A percentile compares a stretch with the other conserved stretches of the same genome.
Evolutionary conservation across 805 yeast genomes (phyloP).

Genomic region (Metschnikowia similis): DNA sequence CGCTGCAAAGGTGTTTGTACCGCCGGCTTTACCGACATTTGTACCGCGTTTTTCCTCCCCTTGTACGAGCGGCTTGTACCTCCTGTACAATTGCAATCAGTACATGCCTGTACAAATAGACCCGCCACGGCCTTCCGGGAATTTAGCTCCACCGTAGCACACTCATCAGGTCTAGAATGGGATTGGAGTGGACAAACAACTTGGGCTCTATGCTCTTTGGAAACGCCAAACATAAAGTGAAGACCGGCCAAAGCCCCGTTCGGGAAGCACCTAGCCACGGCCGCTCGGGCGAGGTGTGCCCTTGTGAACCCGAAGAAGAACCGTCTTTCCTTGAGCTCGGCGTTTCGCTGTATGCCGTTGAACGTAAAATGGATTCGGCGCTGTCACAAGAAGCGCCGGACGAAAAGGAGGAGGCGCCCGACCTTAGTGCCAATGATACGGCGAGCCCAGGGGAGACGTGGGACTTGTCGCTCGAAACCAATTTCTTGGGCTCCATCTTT

Average conservation of each 20-base stretch:
- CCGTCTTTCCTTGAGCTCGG: constrained; percentile 2
- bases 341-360: neutral
- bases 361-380: neutral
- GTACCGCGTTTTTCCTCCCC: too few species aligned
- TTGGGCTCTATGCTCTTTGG: neutral
- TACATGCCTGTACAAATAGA: too few species aligned
- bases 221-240: neutral
- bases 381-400: neutral
- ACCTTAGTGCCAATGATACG: neutral
- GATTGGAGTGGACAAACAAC: neutral
- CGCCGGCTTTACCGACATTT: too few species aligned
- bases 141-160: too few species aligned
- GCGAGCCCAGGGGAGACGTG: neutral
- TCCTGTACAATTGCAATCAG: too few species aligned
- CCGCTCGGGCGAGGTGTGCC: neutral
- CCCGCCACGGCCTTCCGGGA: too few species aligned
- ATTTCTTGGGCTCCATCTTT: neutral
- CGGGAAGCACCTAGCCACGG: neutral
- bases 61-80: too few species aligned
- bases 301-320: neutral
- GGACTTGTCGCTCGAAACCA: constrained; percentile 2
- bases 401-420: neutral
- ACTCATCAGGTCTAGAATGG: neutral
- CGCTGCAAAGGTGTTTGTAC: too few species aligned
- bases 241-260: neutral